Percentiles rank a stretch among this genome's conserved stretches.
Evolutionary conservation across 2,329 filamentous ascomycete species (phyloP).

Genomic region (Cercospora sp.): DNA sequence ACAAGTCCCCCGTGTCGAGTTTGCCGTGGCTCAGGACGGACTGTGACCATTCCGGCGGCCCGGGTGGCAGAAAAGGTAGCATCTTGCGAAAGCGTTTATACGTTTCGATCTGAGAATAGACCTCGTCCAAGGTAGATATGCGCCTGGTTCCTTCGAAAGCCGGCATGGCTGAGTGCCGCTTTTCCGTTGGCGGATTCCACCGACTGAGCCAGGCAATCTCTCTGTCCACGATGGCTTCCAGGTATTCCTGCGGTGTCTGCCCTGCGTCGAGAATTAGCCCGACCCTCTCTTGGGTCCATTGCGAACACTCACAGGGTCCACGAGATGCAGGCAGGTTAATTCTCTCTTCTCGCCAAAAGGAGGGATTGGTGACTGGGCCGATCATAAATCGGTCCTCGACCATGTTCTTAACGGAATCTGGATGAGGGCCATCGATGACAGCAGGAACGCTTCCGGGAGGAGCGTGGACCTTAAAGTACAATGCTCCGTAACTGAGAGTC

Average conservation of each 20-base stretch:
- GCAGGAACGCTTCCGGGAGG: conserved; percentile 32
- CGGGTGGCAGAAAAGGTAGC: not conserved
- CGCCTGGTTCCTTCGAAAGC: not conserved
- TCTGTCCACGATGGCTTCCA: conserved; percentile 7
- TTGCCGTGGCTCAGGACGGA: not conserved
- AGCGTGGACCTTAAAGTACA: conserved; percentile 41
- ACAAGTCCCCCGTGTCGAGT: not conserved
- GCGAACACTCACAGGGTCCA: conserved; percentile 35
- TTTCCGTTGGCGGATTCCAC: not conserved
- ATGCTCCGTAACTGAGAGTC: conserved; percentile 41
- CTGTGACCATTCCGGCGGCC: not conserved
- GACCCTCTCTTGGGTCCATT: not conserved
- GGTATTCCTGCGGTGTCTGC: conserved; percentile 11
- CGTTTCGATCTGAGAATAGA: not conserved
- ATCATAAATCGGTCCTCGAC: conserved; percentile 40
- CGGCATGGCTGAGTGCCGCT: not conserved
- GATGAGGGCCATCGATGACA: conserved; percentile 20
- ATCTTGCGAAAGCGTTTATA: not conserved
- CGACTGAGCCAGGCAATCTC: not conserved
- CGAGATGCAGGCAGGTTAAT: conserved; percentile 39
- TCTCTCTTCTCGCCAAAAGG: conserved; percentile 42
- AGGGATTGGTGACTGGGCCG: conserved; percentile 40
- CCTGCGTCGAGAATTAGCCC: conserved; percentile 11
- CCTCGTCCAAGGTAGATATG: not conserved
- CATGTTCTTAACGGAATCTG: conserved; percentile 34